Evolutionary conservation across 257 asterid genomes (phyloP).

Genomic region (Anisodus acutangulus): DNA sequence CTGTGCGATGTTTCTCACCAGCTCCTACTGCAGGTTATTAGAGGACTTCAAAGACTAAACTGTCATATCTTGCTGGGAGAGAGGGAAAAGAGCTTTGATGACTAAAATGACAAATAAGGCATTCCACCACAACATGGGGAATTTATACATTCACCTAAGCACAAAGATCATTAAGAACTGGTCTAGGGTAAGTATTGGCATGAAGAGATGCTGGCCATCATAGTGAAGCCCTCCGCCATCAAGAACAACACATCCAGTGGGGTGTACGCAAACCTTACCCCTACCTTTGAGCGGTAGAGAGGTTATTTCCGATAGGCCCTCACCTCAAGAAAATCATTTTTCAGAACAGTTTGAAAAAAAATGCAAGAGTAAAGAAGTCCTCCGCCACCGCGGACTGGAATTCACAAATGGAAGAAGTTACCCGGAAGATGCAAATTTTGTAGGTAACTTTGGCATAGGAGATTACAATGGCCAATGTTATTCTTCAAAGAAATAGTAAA

Average conservation of each 20-base stretch:
- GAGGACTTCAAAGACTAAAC: not conserved
- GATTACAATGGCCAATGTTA: not conserved
- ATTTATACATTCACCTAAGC: not conserved
- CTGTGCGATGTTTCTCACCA: not conserved
- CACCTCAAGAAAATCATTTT: too few species aligned
- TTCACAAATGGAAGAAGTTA: not conserved
- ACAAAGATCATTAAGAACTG: not conserved
- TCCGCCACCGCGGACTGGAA: not conserved
- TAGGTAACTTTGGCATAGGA: not conserved
- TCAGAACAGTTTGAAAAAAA: too few species aligned
- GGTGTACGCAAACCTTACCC: too few species aligned
- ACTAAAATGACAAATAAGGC: not conserved
- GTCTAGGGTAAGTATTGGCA: not conserved
- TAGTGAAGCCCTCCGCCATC: not conserved
- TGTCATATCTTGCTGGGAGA: not conserved
- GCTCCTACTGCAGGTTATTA: not conserved
- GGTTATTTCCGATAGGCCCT: too few species aligned
- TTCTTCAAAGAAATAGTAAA: not conserved
- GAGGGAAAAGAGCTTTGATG: not conserved
- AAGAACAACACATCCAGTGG: too few species aligned
- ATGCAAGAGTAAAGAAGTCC: too few species aligned
- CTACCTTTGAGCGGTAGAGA: too few species aligned
- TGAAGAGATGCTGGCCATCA: slow-evolving; percentile 10
- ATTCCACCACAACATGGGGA: not conserved
- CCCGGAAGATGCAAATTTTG: not conserved